Conservation (phyloP, 495 filamentous ascomycete genomes). For the Parathielavia hyrcaniae region DNA sequence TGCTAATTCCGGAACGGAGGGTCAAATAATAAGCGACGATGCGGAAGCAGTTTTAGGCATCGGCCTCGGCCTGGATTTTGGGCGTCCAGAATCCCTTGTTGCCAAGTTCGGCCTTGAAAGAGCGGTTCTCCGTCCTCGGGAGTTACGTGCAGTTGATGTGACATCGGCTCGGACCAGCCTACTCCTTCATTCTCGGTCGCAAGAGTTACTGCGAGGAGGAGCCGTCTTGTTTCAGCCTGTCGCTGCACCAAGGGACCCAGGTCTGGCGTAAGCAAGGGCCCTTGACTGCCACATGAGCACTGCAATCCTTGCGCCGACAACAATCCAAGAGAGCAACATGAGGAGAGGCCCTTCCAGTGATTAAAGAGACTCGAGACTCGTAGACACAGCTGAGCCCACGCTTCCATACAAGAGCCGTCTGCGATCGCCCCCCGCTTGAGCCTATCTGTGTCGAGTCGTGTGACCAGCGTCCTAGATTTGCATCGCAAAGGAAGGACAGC, state of each 20-base stretch:
- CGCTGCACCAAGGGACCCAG: slow-evolving; percentile 12
- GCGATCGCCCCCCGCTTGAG: background rate
- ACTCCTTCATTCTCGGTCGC: background rate
- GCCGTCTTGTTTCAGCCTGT: slow-evolving; percentile 23
- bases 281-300: background rate
- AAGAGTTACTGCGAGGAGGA: slow-evolving; percentile 14
- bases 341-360: background rate
- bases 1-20: background rate
- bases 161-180: slow-evolving; percentile 22
- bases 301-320: background rate
- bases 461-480: background rate
- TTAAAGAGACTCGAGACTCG: background rate
- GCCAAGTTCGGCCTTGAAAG: slow-evolving; percentile 10
- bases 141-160: slow-evolving; percentile 16
- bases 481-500: background rate
- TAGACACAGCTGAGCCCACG: background rate
- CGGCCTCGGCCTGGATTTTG: too few relatives aligned
- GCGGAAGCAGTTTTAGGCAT: background rate
- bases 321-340: background rate
- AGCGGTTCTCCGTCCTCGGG: too few relatives aligned
- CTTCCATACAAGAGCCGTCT: background rate
- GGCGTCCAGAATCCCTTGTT: too few relatives aligned
- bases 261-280: slow-evolving; percentile 14
- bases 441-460: background rate
- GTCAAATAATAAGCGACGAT: background rate